Evolutionary conservation across 306 rosid species (phyloP).

Genomic region (Citrullus colocynthis): DNA sequence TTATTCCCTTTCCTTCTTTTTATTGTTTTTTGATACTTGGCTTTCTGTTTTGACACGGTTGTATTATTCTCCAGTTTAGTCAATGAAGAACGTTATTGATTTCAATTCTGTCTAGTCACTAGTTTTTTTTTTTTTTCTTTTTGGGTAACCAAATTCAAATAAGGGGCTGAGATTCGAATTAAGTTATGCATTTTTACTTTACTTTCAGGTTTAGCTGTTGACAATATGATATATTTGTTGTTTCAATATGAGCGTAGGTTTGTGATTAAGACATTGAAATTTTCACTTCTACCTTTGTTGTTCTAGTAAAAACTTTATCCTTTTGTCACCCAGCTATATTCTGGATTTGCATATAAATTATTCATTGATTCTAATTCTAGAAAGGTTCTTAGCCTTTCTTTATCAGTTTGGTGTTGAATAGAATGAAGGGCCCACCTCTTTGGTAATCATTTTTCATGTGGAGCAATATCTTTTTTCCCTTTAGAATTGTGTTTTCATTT

Average conservation of each 20-base stretch:
- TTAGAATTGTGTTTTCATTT: no score
- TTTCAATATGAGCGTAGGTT: no score
- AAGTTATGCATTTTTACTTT: no score
- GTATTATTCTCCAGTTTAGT: neutral
- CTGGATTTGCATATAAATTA: neutral
- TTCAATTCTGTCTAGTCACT: no score
- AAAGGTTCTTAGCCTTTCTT: neutral
- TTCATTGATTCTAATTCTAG: neutral
- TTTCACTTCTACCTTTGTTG: neutral
- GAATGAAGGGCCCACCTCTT: neutral
- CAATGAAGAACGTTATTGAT: neutral
- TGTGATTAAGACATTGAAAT: no score
- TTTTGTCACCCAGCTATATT: neutral
- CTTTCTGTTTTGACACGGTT: neutral
- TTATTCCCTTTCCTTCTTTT: neutral
- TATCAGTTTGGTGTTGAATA: neutral
- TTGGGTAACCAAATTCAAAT: no score
- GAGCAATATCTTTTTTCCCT: neutral
- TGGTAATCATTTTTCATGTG: neutral
- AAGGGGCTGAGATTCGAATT: no score
- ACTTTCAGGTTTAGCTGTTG: no score
- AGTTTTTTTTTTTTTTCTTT: no score
- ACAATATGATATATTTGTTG: no score
- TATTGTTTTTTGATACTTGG: neutral
- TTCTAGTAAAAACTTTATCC: no score